Percentiles rank a stretch among this genome's conserved stretches.
Evolutionary conservation across 2,329 filamentous ascomycete species (phyloP).

Genomic region (Sordariomycetes sp.): DNA sequence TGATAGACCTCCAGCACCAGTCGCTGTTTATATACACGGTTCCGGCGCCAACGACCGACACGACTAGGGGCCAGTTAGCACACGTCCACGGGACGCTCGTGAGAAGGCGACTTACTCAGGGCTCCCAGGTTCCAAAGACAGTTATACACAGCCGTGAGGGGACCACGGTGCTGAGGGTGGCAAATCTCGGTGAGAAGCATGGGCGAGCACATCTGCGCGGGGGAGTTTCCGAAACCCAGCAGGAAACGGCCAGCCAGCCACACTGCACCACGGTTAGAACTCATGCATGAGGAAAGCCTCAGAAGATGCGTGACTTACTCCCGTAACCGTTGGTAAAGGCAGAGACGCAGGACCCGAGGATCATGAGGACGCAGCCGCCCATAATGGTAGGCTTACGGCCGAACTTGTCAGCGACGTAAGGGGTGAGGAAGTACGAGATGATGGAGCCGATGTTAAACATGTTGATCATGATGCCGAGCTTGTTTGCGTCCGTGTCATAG

Average conservation of each 20-base stretch:
- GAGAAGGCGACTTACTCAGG: slow-evolving; percentile 10
- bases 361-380: slow-evolving; percentile 32
- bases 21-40: slow-evolving; percentile 45
- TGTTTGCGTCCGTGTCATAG: slow-evolving; percentile 17
- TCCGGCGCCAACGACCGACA: slow-evolving; percentile 53
- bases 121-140: slow-evolving; percentile 55
- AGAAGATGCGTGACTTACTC: slow-evolving; percentile 19
- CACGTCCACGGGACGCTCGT: background rate
- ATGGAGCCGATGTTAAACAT: slow-evolving; percentile 42
- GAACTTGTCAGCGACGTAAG: slow-evolving; percentile 30
- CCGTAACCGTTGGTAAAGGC: slow-evolving; percentile 30
- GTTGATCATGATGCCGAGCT: slow-evolving; percentile 37
- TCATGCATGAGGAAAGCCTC: too few relatives aligned
- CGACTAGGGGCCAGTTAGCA: slow-evolving; percentile 19
- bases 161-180: slow-evolving; percentile 57
- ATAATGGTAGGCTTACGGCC: slow-evolving; percentile 33
- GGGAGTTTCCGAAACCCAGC: slow-evolving; percentile 54
- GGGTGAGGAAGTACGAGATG: slow-evolving; percentile 32
- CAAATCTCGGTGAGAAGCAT: slow-evolving; percentile 55
- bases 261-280: slow-evolving; percentile 9
- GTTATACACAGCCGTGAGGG: slow-evolving; percentile 57
- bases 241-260: slow-evolving; percentile 26
- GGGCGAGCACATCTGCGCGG: slow-evolving; percentile 53
- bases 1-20: slow-evolving; percentile 59
- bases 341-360: slow-evolving; percentile 28